Conservation (phyloP, 2,329 filamentous ascomycete species). For the Colletotrichum sp. region DNA sequence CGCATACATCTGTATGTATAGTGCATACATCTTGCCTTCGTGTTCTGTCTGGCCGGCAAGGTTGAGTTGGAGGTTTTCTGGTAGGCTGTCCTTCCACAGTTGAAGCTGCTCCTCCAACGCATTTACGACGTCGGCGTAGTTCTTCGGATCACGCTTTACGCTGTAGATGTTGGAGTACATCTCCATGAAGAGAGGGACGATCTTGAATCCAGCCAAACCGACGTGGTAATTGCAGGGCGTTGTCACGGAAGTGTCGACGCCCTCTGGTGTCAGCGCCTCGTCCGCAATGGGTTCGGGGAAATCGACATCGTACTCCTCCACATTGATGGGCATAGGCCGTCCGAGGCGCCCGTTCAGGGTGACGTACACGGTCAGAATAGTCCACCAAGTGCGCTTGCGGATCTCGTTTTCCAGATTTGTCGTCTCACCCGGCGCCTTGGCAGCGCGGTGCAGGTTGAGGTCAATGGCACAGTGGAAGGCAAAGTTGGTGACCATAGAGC, state of each 20-base stretch:
- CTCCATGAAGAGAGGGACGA: slow-evolving; percentile 72
- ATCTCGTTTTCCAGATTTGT: slow-evolving; percentile 74
- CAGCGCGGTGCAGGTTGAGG: slow-evolving; percentile 76
- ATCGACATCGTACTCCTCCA: slow-evolving; percentile 80
- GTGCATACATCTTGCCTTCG: slow-evolving; percentile 53
- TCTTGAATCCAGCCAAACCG: slow-evolving; percentile 69
- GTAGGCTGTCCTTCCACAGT: slow-evolving; percentile 68
- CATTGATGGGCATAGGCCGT: slow-evolving; percentile 74
- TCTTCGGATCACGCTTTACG: slow-evolving; percentile 64
- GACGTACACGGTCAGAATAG: slow-evolving; percentile 68
- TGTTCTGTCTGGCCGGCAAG: slow-evolving; percentile 33
- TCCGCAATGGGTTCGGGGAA: slow-evolving; percentile 76
- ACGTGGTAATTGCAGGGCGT: slow-evolving; percentile 72
- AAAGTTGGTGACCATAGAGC: slow-evolving; percentile 69
- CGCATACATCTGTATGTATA: slow-evolving; percentile 58
- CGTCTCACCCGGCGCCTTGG: slow-evolving; percentile 51
- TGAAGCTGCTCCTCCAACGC: slow-evolving; percentile 69
- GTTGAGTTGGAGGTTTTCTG: slow-evolving; percentile 61
- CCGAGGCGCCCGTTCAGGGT: slow-evolving; percentile 79
- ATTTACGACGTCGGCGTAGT: slow-evolving; percentile 68
- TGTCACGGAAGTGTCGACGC: slow-evolving; percentile 59
- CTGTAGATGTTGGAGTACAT: slow-evolving; percentile 81
- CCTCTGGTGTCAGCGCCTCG: slow-evolving; percentile 69
- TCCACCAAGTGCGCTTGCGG: slow-evolving; percentile 81
- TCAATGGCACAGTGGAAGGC: slow-evolving; percentile 75